Evolutionary conservation across 345 rosid species (phyloP), one percentile per base, ranked within the genome.

Genomic region (Dipteronia sinensis): DNA sequence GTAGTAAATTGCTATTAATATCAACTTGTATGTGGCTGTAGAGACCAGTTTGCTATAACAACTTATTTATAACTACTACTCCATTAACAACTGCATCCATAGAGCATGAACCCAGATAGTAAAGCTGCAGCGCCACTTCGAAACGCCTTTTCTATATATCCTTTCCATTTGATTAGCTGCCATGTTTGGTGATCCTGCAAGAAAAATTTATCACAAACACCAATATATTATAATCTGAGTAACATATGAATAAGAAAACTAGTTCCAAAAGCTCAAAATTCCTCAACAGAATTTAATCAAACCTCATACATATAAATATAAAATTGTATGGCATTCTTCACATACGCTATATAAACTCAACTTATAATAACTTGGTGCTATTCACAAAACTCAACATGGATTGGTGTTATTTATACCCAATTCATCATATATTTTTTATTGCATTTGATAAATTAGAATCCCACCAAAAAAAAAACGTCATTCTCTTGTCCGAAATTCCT

Each of bases 181-280:
- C 51, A 15, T 44, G 25, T 62, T 23, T 40, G 19, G 59, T 11
- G 53, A 73, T 62, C 76, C 76, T 73, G 76, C 76, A 5, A 73
- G 9, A 22, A 10, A 40, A 9, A 42, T 15, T 16, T 6, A 53
- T 61, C 56, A 49, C 22, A 42, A 59, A 40, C 1, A 27, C 56
- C 44, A 8, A 16, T 61, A 55, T 23, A 2, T 62, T 9, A 42
- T 42, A 42, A 42, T 42, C 9, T 8, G 46, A 8, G 46, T 9
- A 42, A 42, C 46, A 9, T 34, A 34, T 42, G 46, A 6, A 42
- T 42, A 42, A 42, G 46, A 42, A 42, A 42, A 42, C 46, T 10
- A 42, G 46, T 42, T 42, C 46, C 11, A 42, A 42, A 42, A 42
- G 10, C 46, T 42, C 11, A 42, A 42, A 42, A 42, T 42, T 42